These are phyloP conservation scores for Emmonsiellopsis sp. DNA, from an alignment of 2,329 filamentous ascomycete species.

Conservation along the genomic window DNA sequence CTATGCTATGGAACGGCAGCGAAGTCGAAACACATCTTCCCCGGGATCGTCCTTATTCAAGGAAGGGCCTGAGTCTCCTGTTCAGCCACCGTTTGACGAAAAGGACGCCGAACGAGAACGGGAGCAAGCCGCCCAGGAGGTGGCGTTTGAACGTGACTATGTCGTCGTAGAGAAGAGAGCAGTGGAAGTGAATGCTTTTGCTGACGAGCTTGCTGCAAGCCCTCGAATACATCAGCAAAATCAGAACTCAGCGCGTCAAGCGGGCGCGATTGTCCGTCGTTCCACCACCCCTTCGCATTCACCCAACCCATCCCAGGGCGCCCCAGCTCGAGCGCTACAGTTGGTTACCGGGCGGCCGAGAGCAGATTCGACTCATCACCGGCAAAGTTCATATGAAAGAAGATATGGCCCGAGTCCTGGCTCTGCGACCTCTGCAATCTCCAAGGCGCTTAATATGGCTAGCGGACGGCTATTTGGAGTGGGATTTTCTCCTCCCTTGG, in stretches of 20 bases:
- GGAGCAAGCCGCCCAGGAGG: slow-evolving; percentile 69
- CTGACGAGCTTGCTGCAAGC: slow-evolving; percentile 84
- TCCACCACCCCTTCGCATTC: slow-evolving; percentile 72
- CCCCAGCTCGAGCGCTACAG: slow-evolving; percentile 62
- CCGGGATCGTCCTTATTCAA: slow-evolving; percentile 37
- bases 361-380: slow-evolving; percentile 54
- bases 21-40: slow-evolving; percentile 38
- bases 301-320: slow-evolving; percentile 45
- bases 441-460: slow-evolving; percentile 89
- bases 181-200: slow-evolving; percentile 94
- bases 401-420: slow-evolving; percentile 62
- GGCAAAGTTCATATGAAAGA: slow-evolving; percentile 71
- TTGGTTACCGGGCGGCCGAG: slow-evolving; percentile 57
- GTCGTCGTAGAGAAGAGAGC: slow-evolving; percentile 91
- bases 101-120: slow-evolving; percentile 37
- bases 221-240: slow-evolving; percentile 50
- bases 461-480: slow-evolving; percentile 51
- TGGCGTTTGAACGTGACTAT: slow-evolving; percentile 86
- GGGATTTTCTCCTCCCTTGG: slow-evolving; percentile 41
- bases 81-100: slow-evolving; percentile 23
- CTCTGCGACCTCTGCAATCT: slow-evolving; percentile 82
- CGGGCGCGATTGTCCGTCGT: slow-evolving; percentile 59
- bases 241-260: slow-evolving; percentile 41
- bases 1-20: slow-evolving; percentile 53
- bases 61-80: slow-evolving; percentile 30